phyloP scores from a whole-genome alignment of 495 filamentous ascomycete species.

The Lindgomyces ingoldianus region DNA sequence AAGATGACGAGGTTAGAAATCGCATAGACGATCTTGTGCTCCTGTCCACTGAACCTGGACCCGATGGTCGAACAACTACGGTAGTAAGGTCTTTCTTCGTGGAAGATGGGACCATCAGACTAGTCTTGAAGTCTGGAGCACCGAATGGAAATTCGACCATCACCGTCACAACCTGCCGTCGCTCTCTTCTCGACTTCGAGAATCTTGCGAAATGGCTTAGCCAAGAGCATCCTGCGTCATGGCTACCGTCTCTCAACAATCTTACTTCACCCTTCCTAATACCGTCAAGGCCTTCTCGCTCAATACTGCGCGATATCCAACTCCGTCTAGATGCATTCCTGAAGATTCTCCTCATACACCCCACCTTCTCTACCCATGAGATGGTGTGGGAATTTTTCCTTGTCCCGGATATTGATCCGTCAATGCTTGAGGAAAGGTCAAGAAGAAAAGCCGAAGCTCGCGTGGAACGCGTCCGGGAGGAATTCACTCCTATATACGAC shows the following conservation, averaged over 20 bases:
- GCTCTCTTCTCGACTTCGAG: slow-evolving; percentile 90
- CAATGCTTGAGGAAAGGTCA: slow-evolving; percentile 86
- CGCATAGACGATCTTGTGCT: slow-evolving; percentile 91
- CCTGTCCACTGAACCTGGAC: slow-evolving; percentile 68
- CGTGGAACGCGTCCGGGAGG: slow-evolving; percentile 80
- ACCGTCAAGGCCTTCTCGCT: slow-evolving; percentile 84
- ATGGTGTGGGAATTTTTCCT: slow-evolving; percentile 99
- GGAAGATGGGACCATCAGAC: slow-evolving; percentile 89
- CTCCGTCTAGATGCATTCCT: slow-evolving; percentile 83
- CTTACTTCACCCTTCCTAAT: slow-evolving; percentile 89
- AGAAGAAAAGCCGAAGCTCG: slow-evolving; percentile 80
- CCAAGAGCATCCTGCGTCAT: slow-evolving; percentile 91
- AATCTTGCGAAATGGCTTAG: slow-evolving; percentile 84
- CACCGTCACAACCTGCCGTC: slow-evolving; percentile 89
- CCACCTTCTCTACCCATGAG: slow-evolving; percentile 95
- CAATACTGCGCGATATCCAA: slow-evolving; percentile 84
- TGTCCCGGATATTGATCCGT: slow-evolving; percentile 87
- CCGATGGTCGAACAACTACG: slow-evolving; percentile 82
- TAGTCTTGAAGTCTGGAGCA: slow-evolving; percentile 92
- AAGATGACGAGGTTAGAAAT: slow-evolving; percentile 97
- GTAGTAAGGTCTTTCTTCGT: slow-evolving; percentile 98
- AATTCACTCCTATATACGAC: slow-evolving; percentile 76
- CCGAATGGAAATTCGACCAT: slow-evolving; percentile 66
- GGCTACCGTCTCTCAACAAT: slow-evolving; percentile 78
- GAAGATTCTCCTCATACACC: slow-evolving; percentile 79